Percentiles rank a stretch among this genome's conserved stretches.
These are phyloP conservation scores for Diaporthe ilicicola DNA, from an alignment of 2,329 filamentous ascomycete species.

Conservation along the genomic window DNA sequence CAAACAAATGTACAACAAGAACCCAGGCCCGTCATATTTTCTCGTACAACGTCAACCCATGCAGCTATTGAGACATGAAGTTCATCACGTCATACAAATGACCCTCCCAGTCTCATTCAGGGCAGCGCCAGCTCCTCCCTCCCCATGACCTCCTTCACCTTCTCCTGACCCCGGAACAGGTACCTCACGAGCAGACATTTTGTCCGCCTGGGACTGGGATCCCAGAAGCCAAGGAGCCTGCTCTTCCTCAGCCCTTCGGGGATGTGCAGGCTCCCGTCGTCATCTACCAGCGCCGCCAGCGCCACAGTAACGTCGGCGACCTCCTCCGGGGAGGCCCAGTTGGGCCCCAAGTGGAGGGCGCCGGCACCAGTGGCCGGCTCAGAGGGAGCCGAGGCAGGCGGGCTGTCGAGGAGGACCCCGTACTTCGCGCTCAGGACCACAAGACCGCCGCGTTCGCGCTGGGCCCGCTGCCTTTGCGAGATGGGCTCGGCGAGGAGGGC, in stretches of 20 bases:
- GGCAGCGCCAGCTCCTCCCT: slow-evolving; percentile 48
- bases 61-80: neutral
- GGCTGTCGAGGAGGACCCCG: slow-evolving; percentile 45
- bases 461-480: slow-evolving; percentile 46
- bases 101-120: neutral
- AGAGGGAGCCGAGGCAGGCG: neutral
- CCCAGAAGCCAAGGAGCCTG: slow-evolving; percentile 59
- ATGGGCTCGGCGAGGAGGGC: slow-evolving; percentile 52
- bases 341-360: neutral
- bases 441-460: slow-evolving; percentile 50
- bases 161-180: slow-evolving; percentile 47
- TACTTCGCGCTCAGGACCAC: slow-evolving; percentile 60
- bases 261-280: slow-evolving; percentile 46
- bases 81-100: neutral
- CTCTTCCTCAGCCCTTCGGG: slow-evolving; percentile 53
- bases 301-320: slow-evolving; percentile 60
- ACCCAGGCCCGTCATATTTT: neutral
- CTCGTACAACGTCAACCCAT: slow-evolving; percentile 8
- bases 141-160: slow-evolving; percentile 47
- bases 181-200: slow-evolving; percentile 59
- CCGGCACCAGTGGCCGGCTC: neutral
- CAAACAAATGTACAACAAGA: neutral
- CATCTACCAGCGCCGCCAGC: slow-evolving; percentile 54
- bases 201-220: slow-evolving; percentile 52
- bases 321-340: slow-evolving; percentile 48